phyloP scores from a whole-genome alignment of 768 basidiomycete species.

The Sistotremastrum niveocremeum region DNA sequence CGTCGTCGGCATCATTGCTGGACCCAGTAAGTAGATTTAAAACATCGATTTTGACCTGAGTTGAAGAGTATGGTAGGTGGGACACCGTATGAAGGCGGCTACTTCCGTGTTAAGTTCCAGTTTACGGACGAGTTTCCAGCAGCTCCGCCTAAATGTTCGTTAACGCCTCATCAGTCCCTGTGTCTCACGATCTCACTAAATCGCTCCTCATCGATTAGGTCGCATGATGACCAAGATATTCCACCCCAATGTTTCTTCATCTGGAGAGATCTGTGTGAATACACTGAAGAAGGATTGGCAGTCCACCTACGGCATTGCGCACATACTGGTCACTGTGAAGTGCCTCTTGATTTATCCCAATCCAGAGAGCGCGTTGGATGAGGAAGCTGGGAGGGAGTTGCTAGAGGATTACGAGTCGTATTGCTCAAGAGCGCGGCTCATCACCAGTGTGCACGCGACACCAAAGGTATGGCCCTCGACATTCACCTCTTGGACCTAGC shows the following conservation, averaged over 20 bases:
- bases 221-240: conserved; percentile 77
- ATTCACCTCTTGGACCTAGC: background rate
- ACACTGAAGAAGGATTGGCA: conserved; percentile 98
- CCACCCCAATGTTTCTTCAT: conserved; percentile 85
- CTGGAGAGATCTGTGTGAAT: conserved; percentile 93
- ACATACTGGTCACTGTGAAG: conserved; percentile 87
- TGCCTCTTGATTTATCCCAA: conserved; percentile 95
- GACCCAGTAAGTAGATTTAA: conserved; percentile 57
- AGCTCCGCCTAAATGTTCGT: conserved; percentile 83
- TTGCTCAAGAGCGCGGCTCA: conserved; percentile 72
- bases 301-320: conserved; percentile 75
- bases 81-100: conserved; percentile 61
- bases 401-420: conserved; percentile 85
- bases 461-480: conserved; percentile 36
- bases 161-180: background rate
- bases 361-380: conserved; percentile 90
- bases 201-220: conserved; percentile 54
- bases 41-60: conserved; percentile 4
- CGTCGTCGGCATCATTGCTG: conserved; percentile 78
- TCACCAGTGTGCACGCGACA: conserved; percentile 86
- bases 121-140: conserved; percentile 93
- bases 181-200: background rate
- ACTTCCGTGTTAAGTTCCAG: conserved; percentile 64
- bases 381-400: conserved; percentile 87
- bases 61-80: conserved; percentile 27